Percentiles rank a stretch among this genome's conserved stretches.
Conservation (phyloP, 2,329 filamentous ascomycete genomes). For the Sclerotinia sclerotiorum region DNA sequence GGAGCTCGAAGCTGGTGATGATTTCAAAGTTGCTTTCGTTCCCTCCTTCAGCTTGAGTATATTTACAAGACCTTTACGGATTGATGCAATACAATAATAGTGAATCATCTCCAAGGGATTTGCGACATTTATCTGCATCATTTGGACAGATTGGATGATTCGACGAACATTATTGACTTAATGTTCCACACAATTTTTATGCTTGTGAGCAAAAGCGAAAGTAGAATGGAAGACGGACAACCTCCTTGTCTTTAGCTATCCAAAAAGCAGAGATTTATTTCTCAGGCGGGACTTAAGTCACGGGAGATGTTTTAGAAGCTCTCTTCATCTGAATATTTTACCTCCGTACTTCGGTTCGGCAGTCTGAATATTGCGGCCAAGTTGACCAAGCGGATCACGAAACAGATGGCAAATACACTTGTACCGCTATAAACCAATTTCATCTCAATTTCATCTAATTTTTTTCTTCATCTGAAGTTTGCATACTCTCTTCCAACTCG, state of each 20-base stretch:
- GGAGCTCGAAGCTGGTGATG: neutral
- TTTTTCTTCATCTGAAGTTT: neutral
- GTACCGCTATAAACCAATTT: neutral
- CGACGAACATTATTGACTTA: neutral
- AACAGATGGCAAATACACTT: slow-evolving; percentile 4
- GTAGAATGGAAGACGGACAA: neutral
- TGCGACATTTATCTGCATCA: neutral
- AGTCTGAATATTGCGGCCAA: neutral
- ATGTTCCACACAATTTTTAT: neutral
- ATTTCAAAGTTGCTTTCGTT: neutral
- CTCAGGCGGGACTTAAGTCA: neutral
- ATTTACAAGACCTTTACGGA: neutral
- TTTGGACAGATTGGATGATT: neutral
- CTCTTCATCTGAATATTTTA: neutral
- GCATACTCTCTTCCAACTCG: neutral
- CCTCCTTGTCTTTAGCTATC: neutral
- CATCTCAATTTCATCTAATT: neutral
- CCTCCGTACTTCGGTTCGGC: neutral
- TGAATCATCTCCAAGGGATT: neutral
- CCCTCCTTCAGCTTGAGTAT: too few species aligned
- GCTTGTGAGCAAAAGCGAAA: neutral
- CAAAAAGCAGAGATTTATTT: neutral
- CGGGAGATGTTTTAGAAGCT: neutral
- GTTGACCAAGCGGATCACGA: neutral
- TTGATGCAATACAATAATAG: neutral